A percentile compares a stretch with the other conserved stretches of the same genome.
phyloP scores from a whole-genome alignment of 148 eudicot species.

The Cornus suecica region DNA sequence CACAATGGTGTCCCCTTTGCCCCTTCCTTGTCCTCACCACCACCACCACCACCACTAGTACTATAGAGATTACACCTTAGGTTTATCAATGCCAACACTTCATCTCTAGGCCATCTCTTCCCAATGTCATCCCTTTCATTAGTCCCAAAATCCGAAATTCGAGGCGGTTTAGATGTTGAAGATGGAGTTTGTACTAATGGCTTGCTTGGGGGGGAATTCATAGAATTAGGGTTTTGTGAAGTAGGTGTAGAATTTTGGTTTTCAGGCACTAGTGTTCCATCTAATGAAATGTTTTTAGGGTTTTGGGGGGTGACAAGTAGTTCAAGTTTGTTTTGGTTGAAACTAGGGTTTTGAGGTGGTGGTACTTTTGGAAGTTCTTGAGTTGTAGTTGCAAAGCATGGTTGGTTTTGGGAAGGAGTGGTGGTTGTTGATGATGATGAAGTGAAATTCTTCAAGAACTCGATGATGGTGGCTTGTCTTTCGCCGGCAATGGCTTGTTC shows the following conservation, averaged over 20 bases:
- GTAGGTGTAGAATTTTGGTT: constrained; percentile 21
- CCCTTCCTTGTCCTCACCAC: constrained; percentile 15
- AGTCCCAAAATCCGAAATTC: constrained; percentile 1
- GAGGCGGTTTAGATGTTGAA: constrained; percentile 9
- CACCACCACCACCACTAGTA: constrained; percentile 13
- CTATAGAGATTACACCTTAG: constrained; percentile 54
- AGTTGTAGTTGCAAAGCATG: constrained; percentile 9
- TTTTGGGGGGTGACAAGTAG: background rate
- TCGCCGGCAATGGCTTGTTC: constrained; percentile 58
- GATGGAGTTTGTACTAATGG: constrained; percentile 18
- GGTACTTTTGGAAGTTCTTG: constrained; percentile 29
- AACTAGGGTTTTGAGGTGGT: constrained; percentile 25
- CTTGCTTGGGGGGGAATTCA: constrained; percentile 4
- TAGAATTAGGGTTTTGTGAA: constrained; percentile 37
- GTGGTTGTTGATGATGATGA: constrained; percentile 4
- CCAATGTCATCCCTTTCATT: constrained; percentile 46
- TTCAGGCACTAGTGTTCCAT: constrained; percentile 23
- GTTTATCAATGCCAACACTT: constrained; percentile 78
- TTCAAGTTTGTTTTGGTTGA: constrained; percentile 4
- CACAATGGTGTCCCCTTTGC: constrained; percentile 61
- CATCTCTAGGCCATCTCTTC: constrained; percentile 90
- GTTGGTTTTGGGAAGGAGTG: background rate
- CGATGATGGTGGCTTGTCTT: constrained; percentile 62
- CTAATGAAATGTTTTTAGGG: background rate
- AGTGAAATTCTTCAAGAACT: constrained; percentile 56